phyloP scores from a whole-genome alignment of 257 asterid species.

The Knoxia roxburghii region DNA sequence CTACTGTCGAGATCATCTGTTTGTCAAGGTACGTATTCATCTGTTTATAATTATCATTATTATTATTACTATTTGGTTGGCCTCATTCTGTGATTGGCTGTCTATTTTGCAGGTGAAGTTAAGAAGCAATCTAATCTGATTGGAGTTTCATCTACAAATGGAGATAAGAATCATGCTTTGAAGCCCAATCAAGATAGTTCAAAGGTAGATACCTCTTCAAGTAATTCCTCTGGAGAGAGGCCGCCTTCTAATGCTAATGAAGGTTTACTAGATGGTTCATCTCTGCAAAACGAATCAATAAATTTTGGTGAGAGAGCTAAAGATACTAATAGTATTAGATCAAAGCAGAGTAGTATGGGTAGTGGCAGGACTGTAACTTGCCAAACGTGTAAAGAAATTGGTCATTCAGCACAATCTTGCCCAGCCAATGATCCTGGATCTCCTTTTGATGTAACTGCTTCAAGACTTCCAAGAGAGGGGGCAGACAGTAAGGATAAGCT shows the following conservation, averaged over 20 bases:
- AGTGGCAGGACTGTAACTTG: conserved; percentile 21
- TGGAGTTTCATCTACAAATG: conserved; percentile 37
- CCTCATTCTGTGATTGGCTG: conserved; percentile 6
- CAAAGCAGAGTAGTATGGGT: conserved; percentile 27
- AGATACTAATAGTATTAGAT: conserved; percentile 54
- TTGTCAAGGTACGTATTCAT: conserved; percentile 45
- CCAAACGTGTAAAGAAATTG: conserved; percentile 32
- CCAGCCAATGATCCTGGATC: conserved; percentile 16
- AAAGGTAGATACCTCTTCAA: conserved; percentile 38
- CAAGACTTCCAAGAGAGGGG: conserved; percentile 42
- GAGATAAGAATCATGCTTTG: conserved; percentile 33
- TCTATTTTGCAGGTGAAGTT: conserved; percentile 49
- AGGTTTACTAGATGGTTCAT: conserved; percentile 39
- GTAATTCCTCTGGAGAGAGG: conserved; percentile 37
- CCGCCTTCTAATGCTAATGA: conserved; percentile 36
- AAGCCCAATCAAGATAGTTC: conserved; percentile 34
- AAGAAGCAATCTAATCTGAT: conserved; percentile 46
- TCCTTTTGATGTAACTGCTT: conserved; percentile 28
- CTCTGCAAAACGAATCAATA: conserved; percentile 40
- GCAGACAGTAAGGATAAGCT: conserved; percentile 43
- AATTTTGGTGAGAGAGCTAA: conserved; percentile 43
- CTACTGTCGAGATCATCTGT: conserved; percentile 42
- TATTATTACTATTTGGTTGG: conserved; percentile 3
- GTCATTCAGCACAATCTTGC: conserved; percentile 31
- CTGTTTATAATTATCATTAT: conserved; percentile 5